Evolutionary conservation across 345 rosid species (phyloP), one percentile per base, ranked within the genome.

Genomic region (Eucalyptus cloeziana): DNA sequence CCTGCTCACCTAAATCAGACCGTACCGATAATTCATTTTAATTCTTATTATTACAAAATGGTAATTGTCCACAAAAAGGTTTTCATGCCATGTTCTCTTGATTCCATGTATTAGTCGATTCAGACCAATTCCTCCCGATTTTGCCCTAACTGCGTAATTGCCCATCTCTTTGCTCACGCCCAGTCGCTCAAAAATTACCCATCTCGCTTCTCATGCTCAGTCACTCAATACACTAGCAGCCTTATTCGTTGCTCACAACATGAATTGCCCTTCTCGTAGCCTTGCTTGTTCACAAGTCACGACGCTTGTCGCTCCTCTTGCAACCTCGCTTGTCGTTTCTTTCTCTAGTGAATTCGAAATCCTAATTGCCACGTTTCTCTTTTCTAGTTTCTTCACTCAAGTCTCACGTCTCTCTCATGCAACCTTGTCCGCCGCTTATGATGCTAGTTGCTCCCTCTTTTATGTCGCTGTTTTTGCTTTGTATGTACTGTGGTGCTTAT

Each of bases 1-100:
- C 0, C 2, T 0, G 1, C 0, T 52, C 58, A 52, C 10, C 24
- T 52, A 52, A 52, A 52, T 8, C 3, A 3, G 4, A 52, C 2
- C 1, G 10, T 10, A 19, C 25, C 1, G 10, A 52, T 52, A 19
- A 52, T 52, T 52, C 25, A 52, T 52, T 19, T 52, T 52, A 52
- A 3, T 52, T 52, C 58, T 52, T 52, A 19, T 52, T 0, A 1
- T 56, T 24, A 9, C 30, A 25, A 24, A 24, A 56, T 56, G 62
- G 6, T 56, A 10, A 56, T 56, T 56, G 62, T 24, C 62, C 62
- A 52, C 58, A 2, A 21, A 52, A 52, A 52, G 25, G 58, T 52
- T 52, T 52, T 52, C 21, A 52, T 1, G 5, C 62, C 30, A 2
- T 24, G 8, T 24, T 10, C 13, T 56, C 30, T 56, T 56, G 62